Evolutionary conservation across 371 early-diverging fungal species (phyloP).

Genomic region (Mortierella sp.): DNA sequence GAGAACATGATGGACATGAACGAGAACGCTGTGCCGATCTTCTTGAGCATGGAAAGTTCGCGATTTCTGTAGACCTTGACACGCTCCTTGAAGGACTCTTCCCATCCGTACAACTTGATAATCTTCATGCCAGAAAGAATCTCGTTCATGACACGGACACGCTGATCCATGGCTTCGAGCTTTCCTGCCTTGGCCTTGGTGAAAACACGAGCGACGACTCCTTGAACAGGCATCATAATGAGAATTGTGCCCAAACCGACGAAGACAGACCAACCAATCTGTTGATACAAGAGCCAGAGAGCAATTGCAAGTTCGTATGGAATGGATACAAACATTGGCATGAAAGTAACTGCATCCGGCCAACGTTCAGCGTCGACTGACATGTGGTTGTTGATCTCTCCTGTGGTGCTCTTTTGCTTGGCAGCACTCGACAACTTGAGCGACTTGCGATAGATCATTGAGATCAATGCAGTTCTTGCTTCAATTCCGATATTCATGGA

Average conservation of each 20-base stretch:
- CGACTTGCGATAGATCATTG: conserved; percentile 69
- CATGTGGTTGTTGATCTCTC: conserved; percentile 88
- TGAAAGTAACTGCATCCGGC: conserved; percentile 19
- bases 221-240: conserved; percentile 59
- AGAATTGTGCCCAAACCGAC: conserved; percentile 62
- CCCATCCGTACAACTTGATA: conserved; percentile 61
- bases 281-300: conserved; percentile 58
- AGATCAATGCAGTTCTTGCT: conserved; percentile 60
- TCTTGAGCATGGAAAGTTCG: conserved; percentile 33
- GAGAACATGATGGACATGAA: conserved; percentile 67
- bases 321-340: conserved; percentile 54
- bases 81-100: conserved; percentile 39
- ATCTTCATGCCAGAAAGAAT: conserved; percentile 58
- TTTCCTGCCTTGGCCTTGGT: conserved; percentile 15
- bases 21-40: conserved; percentile 37
- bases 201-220: conserved; percentile 53
- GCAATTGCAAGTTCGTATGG: conserved; percentile 61
- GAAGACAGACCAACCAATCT: conserved; percentile 67
- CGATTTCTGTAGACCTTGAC: conserved; percentile 30
- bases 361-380: conserved; percentile 77
- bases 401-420: conserved; percentile 61
- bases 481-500: conserved; percentile 56
- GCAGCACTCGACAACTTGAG: conserved; percentile 62
- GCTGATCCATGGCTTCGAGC: not conserved
- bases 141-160: conserved; percentile 55